phyloP scores from a whole-genome alignment of 345 rosid species.

The Stellera chamaejasme region DNA sequence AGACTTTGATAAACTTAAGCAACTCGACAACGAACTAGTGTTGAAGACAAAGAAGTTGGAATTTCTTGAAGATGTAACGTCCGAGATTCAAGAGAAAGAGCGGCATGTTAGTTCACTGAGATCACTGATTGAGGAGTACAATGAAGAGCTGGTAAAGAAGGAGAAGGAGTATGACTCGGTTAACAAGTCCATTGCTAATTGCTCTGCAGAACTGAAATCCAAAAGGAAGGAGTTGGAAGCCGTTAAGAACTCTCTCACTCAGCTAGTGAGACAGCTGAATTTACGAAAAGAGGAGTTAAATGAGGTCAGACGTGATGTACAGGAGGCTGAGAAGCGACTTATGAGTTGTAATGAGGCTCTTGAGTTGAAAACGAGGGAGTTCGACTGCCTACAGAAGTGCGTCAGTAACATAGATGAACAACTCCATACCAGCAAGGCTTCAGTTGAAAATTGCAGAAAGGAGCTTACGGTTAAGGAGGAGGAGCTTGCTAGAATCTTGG shows the following conservation, averaged over 20 bases:
- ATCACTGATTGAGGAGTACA: slow-evolving; percentile 11
- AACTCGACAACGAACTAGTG: slow-evolving; percentile 16
- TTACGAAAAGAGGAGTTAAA: slow-evolving; percentile 10
- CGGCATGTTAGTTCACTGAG: background rate
- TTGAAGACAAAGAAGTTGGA: slow-evolving; percentile 16
- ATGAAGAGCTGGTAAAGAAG: slow-evolving; percentile 13
- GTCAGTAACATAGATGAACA: slow-evolving; percentile 15
- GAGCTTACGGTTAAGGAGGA: slow-evolving; percentile 13
- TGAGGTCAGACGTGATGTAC: slow-evolving; percentile 1
- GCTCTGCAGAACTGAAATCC: slow-evolving; percentile 13
- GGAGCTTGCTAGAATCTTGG: slow-evolving; percentile 8
- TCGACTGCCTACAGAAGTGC: slow-evolving; percentile 10
- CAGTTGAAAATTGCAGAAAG: slow-evolving; percentile 12
- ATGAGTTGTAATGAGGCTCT: slow-evolving; percentile 7
- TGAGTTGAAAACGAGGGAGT: slow-evolving; percentile 19
- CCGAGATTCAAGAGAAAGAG: background rate
- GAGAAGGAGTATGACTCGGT: slow-evolving; percentile 20
- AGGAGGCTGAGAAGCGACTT: background rate
- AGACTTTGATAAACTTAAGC: slow-evolving; percentile 5
- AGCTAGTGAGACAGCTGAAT: slow-evolving; percentile 9
- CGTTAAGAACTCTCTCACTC: background rate
- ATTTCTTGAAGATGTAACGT: background rate
- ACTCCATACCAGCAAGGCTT: slow-evolving; percentile 17
- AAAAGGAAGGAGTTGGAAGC: slow-evolving; percentile 13
- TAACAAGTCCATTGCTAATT: slow-evolving; percentile 6